Conservation (phyloP, 2,329 filamentous ascomycete genomes). For the Paraphaeosphaeria minitans region DNA sequence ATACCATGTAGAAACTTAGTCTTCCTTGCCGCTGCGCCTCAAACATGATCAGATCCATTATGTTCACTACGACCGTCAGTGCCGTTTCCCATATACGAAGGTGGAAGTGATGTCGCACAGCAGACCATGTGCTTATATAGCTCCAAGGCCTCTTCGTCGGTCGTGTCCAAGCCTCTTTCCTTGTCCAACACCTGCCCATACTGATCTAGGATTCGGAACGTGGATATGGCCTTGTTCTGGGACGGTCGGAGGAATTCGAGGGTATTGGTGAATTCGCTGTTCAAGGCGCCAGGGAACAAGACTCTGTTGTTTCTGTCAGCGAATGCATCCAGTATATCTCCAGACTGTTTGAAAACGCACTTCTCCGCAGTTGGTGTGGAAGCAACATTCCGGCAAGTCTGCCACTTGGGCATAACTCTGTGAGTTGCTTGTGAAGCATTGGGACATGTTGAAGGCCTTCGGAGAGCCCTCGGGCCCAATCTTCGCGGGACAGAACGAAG, state of each 20-base stretch:
- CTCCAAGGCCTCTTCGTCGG: slow-evolving; percentile 63
- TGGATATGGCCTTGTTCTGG: slow-evolving; percentile 77
- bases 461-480: slow-evolving; percentile 25
- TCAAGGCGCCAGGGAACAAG: slow-evolving; percentile 89
- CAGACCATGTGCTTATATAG: slow-evolving; percentile 70
- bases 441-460: slow-evolving; percentile 16
- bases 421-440: slow-evolving; percentile 20
- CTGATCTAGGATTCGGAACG: slow-evolving; percentile 90
- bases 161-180: slow-evolving; percentile 68
- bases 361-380: slow-evolving; percentile 64
- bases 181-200: slow-evolving; percentile 83
- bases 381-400: slow-evolving; percentile 61
- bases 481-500: slow-evolving; percentile 38
- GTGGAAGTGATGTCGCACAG: slow-evolving; percentile 41
- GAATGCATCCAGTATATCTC: not conserved
- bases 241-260: slow-evolving; percentile 79
- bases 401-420: slow-evolving; percentile 27
- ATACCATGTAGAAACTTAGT: slow-evolving; percentile 94
- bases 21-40: slow-evolving; percentile 95
- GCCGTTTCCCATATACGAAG: too few species aligned
- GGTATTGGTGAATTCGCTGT: slow-evolving; percentile 85
- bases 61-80: slow-evolving; percentile 59
- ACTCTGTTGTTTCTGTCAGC: slow-evolving; percentile 50
- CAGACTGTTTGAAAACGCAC: slow-evolving; percentile 46
- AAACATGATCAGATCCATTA: slow-evolving; percentile 98